phyloP scores from a whole-genome alignment of 345 rosid genomes.

The Syzygium aqueum region DNA sequence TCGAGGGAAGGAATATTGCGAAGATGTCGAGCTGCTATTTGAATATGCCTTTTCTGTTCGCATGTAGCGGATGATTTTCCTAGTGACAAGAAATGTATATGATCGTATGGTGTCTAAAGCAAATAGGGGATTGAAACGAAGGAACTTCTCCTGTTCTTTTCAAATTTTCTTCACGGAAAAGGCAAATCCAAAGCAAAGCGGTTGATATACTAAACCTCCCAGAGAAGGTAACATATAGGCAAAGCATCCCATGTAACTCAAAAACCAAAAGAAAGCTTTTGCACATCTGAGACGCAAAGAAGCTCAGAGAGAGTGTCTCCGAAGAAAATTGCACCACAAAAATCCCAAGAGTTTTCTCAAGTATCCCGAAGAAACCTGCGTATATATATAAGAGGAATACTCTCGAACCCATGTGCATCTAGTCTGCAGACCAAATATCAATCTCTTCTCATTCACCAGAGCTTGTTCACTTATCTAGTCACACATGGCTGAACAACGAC shows the following conservation, averaged over 20 bases:
- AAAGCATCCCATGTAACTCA: neutral
- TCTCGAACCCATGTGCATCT: neutral
- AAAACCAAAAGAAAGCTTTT: neutral
- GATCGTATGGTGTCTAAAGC: neutral
- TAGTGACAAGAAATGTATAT: too few relatives aligned
- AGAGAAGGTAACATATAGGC: conserved; percentile 19
- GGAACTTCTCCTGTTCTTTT: neutral
- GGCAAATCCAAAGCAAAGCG: neutral
- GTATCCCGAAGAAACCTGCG: conserved; percentile 21
- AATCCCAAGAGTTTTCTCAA: conserved; percentile 15
- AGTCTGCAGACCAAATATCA: neutral
- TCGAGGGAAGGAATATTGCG: neutral
- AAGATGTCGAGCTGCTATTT: neutral
- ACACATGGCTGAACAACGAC: conserved; percentile 34
- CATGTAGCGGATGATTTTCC: neutral
- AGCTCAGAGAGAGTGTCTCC: conserved; percentile 7
- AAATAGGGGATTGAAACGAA: neutral
- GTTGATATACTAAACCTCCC: conserved; percentile 15
- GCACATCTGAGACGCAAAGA: conserved; percentile 12
- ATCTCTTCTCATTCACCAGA: neutral
- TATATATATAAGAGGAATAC: neutral
- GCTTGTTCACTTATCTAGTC: neutral
- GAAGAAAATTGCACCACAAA: neutral
- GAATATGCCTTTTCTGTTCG: neutral
- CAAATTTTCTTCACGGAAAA: neutral